These are phyloP conservation scores for Bipolaris zeicola DNA, from an alignment of 2,329 filamentous ascomycete genomes.

Conservation along the genomic window DNA sequence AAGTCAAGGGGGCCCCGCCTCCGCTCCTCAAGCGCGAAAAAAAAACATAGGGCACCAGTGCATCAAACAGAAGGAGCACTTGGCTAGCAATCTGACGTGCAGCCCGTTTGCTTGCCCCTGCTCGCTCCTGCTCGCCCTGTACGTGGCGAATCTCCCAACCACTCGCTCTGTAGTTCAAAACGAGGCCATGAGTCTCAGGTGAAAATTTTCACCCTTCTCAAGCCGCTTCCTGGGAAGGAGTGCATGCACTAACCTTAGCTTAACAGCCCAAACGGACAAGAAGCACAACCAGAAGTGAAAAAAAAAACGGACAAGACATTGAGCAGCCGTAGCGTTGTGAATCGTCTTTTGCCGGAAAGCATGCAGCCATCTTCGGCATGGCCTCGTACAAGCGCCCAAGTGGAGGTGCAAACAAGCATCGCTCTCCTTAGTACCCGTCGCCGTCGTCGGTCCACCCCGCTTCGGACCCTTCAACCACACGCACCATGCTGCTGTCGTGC, in stretches of 20 bases:
- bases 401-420: constrained; percentile 5
- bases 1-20: constrained; percentile 10
- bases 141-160: constrained; percentile 40
- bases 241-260: constrained; percentile 1
- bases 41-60: constrained; percentile 2
- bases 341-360: constrained; percentile 6
- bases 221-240: not conserved
- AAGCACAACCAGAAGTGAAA: not conserved
- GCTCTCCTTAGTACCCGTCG: constrained; percentile 39
- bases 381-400: constrained; percentile 9
- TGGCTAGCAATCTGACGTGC: constrained; percentile 7
- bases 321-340: constrained; percentile 5
- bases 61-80: constrained; percentile 3
- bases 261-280: not conserved
- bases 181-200: constrained; percentile 20
- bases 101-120: not conserved
- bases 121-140: constrained; percentile 4
- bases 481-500: constrained; percentile 51
- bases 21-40: not conserved
- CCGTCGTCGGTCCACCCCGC: constrained; percentile 60
- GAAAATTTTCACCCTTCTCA: constrained; percentile 18
- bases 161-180: constrained; percentile 15
- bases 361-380: constrained; percentile 10
- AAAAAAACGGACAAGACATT: not conserved
- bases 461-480: constrained; percentile 57